Evolutionary conservation across 345 rosid genomes (phyloP).

Genomic region (Diplotaxis tenuifolia): DNA sequence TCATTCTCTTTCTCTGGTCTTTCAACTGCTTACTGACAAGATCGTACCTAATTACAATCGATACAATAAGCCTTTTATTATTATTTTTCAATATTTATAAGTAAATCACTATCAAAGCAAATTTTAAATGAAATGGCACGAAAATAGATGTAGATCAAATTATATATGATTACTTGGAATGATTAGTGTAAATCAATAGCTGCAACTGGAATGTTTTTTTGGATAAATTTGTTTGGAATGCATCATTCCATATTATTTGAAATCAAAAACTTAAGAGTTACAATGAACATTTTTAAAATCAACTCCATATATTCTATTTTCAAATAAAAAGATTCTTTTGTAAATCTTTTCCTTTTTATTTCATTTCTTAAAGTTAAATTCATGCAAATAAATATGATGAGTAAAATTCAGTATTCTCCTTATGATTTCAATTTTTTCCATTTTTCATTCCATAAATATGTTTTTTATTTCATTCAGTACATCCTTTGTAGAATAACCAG

Average conservation of each 20-base stretch:
- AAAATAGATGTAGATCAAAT: not conserved
- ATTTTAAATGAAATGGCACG: no score
- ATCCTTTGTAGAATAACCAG: not conserved
- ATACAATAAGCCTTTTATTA: not conserved
- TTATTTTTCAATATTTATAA: not conserved
- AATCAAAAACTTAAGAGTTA: not conserved
- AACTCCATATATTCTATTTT: not conserved
- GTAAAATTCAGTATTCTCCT: not conserved
- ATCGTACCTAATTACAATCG: conserved; percentile 17
- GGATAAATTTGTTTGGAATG: not conserved
- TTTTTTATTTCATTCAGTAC: not conserved
- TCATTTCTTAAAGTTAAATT: not conserved
- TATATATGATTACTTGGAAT: not conserved
- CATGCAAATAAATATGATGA: not conserved
- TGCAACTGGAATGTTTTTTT: no score
- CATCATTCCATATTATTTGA: not conserved
- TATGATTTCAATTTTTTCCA: not conserved
- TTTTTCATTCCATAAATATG: not conserved
- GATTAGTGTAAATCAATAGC: not conserved
- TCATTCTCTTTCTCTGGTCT: not conserved
- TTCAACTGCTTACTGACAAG: conserved; percentile 23
- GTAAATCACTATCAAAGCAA: not conserved
- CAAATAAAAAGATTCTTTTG: no score
- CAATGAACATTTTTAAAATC: not conserved
- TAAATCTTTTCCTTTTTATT: not conserved